Percentiles rank a stretch among this genome's conserved stretches.
These are phyloP conservation scores for Zygotorulaspora danielsina DNA, from an alignment of 805 yeast genomes.

Conservation along the genomic window DNA sequence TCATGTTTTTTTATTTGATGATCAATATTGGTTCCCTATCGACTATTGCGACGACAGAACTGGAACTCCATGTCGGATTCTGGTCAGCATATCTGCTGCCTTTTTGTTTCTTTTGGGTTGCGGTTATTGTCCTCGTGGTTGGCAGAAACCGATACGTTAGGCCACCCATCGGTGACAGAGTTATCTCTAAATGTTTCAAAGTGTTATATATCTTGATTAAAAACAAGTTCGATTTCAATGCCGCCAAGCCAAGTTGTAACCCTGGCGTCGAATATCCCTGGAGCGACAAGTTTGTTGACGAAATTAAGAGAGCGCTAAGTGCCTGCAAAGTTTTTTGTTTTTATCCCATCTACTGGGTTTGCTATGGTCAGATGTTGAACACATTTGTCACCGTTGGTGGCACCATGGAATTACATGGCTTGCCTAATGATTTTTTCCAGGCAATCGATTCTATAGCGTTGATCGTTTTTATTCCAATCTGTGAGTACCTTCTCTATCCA, in stretches of 20 bases:
- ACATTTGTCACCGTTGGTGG: constrained; percentile 73
- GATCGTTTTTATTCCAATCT: constrained; percentile 71
- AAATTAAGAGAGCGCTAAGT: constrained; percentile 56
- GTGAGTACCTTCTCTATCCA: constrained; percentile 58
- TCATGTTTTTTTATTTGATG: constrained; percentile 71
- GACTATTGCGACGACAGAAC: constrained; percentile 70
- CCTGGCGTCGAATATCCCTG: constrained; percentile 49
- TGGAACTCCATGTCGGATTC: constrained; percentile 61
- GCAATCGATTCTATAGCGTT: constrained; percentile 72
- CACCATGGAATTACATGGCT: constrained; percentile 66
- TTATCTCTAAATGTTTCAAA: constrained; percentile 51
- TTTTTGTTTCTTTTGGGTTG: constrained; percentile 61
- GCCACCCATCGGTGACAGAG: constrained; percentile 58
- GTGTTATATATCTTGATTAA: constrained; percentile 42
- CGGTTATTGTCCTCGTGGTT: constrained; percentile 45
- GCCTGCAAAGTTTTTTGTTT: constrained; percentile 72
- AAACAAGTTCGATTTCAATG: constrained; percentile 48
- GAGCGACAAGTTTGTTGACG: constrained; percentile 70
- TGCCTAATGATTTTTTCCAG: constrained; percentile 77
- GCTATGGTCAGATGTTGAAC: constrained; percentile 67
- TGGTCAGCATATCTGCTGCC: constrained; percentile 76
- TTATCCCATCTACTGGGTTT: constrained; percentile 72
- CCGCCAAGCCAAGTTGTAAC: constrained; percentile 55
- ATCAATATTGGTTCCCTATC: constrained; percentile 73
- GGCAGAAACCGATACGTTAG: constrained; percentile 56